Base-by-base conservation (phyloP, 73 alveolate species). In the Paramecium pentaurelia region DNA sequence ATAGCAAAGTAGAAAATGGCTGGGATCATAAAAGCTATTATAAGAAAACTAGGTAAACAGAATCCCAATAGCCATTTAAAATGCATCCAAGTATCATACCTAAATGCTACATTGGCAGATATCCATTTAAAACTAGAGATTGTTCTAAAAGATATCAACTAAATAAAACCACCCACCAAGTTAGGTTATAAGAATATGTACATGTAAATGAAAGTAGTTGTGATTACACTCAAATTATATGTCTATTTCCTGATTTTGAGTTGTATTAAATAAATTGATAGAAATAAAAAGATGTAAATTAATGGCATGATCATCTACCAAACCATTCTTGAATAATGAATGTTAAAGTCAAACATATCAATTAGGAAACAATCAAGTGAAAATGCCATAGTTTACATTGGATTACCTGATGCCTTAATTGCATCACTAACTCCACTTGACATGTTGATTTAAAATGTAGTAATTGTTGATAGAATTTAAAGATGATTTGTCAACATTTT, bases 71-170 rank as follows among this genome's bases (percentile, higher is more conserved):
- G 28, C 88, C 88, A 75, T 37, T 75, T 34, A 34, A 14, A 75
- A 75, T 75, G 88, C 14, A 14, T 75, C 60, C 49, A 37, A 37
- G 88, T 75, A 20, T 75, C 88, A 37, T 75, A 75, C 37, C 88
- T 75, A 45, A 12, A 75, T 10, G 88, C 58, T 0, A 75, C 49
- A 37, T 75, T 75, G n/a, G 60, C 88, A 9, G 42, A 75, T 10
- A 75, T 37, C 88, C 88, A 75, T 37, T 75, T 12, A 37, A 4
- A 22, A 3, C 70, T 60, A 16, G 58, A 30, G 2, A 75, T 37
- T 3, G 42, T 32, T 37, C 88, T 75, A 20, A n/a, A 75, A 4
- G 88, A 75, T 11, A 75, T 75, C n/a, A 75, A 27, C 3, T 16
- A 75, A 12, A 75, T 36, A 12, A 75, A 40, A 22, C 88, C 49